Percentiles rank a stretch among this genome's conserved stretches.
Evolutionary conservation across 192 early-diverging fungal genomes (phyloP).

Genomic region (Glomus cerebriforme): DNA sequence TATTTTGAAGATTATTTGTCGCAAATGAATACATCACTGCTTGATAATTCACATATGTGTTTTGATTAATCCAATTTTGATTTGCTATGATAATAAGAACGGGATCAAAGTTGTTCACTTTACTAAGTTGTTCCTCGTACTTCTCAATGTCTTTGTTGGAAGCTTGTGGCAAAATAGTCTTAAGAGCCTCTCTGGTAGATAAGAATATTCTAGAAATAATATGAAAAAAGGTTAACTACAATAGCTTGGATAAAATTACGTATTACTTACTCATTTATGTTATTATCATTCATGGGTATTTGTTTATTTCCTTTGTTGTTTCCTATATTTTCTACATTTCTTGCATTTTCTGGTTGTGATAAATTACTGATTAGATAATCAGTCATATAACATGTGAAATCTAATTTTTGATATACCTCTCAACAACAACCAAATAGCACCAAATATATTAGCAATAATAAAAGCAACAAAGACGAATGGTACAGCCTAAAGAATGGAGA

Average conservation of each 20-base stretch:
- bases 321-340: neutral
- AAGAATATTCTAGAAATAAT: conserved; percentile 23
- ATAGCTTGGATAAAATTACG: conserved; percentile 19
- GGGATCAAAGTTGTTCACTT: conserved; percentile 15
- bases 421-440: no score
- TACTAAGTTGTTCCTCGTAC: neutral
- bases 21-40: conserved; percentile 1
- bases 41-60: neutral
- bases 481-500: neutral
- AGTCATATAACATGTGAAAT: conserved; percentile 5
- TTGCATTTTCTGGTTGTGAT: neutral
- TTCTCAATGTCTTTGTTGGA: conserved; percentile 18
- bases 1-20: conserved; percentile 4
- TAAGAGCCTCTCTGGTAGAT: conserved; percentile 2
- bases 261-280: neutral
- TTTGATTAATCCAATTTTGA: conserved; percentile 9
- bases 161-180: conserved; percentile 11
- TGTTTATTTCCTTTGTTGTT: neutral
- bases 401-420: conserved; percentile 8
- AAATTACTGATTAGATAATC: no score
- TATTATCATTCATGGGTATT: no score
- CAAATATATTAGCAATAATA: conserved; percentile 8
- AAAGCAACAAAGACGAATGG: conserved; percentile 6
- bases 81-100: conserved; percentile 12
- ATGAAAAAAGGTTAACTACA: conserved; percentile 19